Percentiles rank a stretch among this genome's conserved stretches.
Conservation (phyloP, 2,329 filamentous ascomycete genomes). For the Proliferodiscus dingleyae region DNA sequence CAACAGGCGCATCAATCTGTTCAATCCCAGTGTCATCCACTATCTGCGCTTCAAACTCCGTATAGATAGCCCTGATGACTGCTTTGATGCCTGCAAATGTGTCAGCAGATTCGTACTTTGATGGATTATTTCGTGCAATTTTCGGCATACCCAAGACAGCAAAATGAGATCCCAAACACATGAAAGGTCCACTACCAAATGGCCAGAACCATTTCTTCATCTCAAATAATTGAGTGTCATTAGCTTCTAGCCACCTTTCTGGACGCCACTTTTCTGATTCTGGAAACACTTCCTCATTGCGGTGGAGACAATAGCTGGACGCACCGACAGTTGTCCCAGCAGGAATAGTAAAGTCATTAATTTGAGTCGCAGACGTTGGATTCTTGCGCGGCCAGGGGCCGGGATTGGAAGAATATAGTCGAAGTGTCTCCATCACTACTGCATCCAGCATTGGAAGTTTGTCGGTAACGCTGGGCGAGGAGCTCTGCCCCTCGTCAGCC, state of each 20-base stretch:
- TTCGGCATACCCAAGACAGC: constrained; percentile 50
- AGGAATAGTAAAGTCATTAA: constrained; percentile 35
- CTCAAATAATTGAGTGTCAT: constrained; percentile 31
- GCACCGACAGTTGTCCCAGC: constrained; percentile 45
- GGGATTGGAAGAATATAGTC: constrained; percentile 49
- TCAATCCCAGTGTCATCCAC: constrained; percentile 58
- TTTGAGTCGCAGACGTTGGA: background rate
- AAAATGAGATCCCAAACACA: constrained; percentile 63
- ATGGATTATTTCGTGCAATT: background rate
- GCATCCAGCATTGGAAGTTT: constrained; percentile 47
- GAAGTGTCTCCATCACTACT: constrained; percentile 50
- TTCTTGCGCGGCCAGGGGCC: constrained; percentile 40
- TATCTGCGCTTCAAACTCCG: constrained; percentile 54
- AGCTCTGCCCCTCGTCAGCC: constrained; percentile 9
- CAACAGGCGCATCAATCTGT: constrained; percentile 46
- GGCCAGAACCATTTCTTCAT: constrained; percentile 56
- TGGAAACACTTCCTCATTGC: constrained; percentile 43
- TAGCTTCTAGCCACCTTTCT: constrained; percentile 40
- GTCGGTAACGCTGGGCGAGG: constrained; percentile 39
- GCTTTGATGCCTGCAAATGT: constrained; percentile 60
- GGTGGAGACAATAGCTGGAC: constrained; percentile 48
- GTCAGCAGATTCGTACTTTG: background rate
- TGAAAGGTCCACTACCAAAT: constrained; percentile 60
- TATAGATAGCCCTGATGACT: constrained; percentile 62
- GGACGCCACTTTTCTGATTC: constrained; percentile 42